Evolutionary conservation across 1,284 basidiomycete species (phyloP).

Genomic region (Grifola frondosa): DNA sequence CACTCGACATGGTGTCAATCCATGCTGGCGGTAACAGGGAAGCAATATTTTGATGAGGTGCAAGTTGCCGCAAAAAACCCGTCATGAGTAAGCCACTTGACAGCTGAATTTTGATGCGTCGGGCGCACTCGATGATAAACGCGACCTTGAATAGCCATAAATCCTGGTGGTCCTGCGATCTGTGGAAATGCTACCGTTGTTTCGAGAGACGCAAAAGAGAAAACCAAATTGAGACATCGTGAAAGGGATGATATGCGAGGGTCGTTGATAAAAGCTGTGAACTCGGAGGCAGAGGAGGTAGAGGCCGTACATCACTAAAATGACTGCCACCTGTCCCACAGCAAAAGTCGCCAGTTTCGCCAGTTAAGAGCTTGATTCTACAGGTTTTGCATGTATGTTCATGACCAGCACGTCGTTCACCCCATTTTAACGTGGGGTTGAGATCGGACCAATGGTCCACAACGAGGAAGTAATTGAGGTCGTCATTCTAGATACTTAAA

Average conservation of each 20-base stretch:
- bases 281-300: conserved; percentile 22
- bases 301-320: conserved; percentile 16
- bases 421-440: no score
- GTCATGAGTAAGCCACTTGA: conserved; percentile 38
- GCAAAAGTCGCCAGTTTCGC: no score
- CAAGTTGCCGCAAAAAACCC: conserved; percentile 18
- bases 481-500: no score
- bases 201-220: conserved; percentile 35
- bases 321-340: no score
- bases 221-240: conserved; percentile 30
- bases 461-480: no score
- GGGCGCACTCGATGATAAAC: conserved; percentile 35
- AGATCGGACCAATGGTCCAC: no score
- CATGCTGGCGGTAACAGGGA: not conserved
- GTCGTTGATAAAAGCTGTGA: conserved; percentile 16
- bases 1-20: no score
- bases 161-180: conserved; percentile 11
- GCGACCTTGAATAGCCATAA: conserved; percentile 32
- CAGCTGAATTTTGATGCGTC: conserved; percentile 23
- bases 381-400: no score
- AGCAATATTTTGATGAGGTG: conserved; percentile 11
- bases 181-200: conserved; percentile 27
- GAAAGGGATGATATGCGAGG: conserved; percentile 25
- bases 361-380: no score
- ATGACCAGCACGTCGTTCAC: no score